Percentiles rank a stretch among this genome's conserved stretches.
Evolutionary conservation across 257 asterid genomes (phyloP).

Genomic region (Forsythia suspensa): DNA sequence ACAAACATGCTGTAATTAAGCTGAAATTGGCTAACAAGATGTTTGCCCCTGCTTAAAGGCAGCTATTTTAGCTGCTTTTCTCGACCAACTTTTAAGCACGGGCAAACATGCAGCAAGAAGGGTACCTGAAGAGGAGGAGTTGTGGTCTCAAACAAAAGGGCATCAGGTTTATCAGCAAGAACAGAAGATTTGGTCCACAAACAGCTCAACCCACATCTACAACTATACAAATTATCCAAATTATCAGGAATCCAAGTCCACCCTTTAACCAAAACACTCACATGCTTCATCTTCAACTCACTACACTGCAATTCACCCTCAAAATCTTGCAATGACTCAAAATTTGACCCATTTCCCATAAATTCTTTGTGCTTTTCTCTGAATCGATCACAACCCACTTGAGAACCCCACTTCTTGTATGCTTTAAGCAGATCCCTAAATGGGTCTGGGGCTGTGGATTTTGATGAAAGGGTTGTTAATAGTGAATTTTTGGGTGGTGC

Average conservation of each 20-base stretch:
- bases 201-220: constrained; percentile 96
- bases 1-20: background rate
- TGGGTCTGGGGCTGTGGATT: constrained; percentile 51
- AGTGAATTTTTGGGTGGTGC: constrained; percentile 37
- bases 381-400: constrained; percentile 76
- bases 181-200: constrained; percentile 91
- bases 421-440: constrained; percentile 62
- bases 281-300: constrained; percentile 78
- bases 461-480: constrained; percentile 29
- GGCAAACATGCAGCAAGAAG: background rate
- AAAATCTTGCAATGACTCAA: constrained; percentile 62
- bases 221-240: constrained; percentile 86
- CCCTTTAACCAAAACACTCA: constrained; percentile 78
- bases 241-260: constrained; percentile 99
- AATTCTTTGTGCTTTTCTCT: constrained; percentile 48
- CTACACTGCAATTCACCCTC: constrained; percentile 64
- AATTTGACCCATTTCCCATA: constrained; percentile 41
- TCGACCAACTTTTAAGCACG: background rate
- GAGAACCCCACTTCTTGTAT: constrained; percentile 75
- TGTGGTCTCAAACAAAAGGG: constrained; percentile 81
- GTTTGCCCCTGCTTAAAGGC: background rate
- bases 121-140: constrained; percentile 82
- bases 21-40: background rate
- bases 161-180: constrained; percentile 95
- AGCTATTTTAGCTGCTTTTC: background rate